Evolutionary conservation across 495 filamentous ascomycete genomes (phyloP), one percentile per base, ranked within the genome.

Genomic region (Copromyces sp.): DNA sequence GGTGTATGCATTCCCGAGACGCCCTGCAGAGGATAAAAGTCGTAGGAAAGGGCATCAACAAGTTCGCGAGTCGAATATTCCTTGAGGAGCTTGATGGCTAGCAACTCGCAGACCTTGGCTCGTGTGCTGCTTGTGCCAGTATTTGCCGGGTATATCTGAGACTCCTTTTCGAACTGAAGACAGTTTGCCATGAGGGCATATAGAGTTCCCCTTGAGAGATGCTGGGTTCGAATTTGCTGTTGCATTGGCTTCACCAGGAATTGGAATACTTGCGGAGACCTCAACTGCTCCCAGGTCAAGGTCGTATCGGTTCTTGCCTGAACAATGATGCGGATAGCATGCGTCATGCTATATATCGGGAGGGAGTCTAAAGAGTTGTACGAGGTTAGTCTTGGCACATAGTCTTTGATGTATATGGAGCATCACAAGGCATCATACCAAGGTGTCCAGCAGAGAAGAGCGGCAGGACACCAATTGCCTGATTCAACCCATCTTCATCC

Each of bases 141-240:
- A 76, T 92, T 97, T 44, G 91, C 93, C 1, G 92, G 93, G 77
- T 94, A 91, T 70, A 89, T 74, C 47, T 94, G 90, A 20, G 88
- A 87, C 80, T 98, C 95, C 81, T 95, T 97, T 74, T 88, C 86
- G 82, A 97, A 98, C 80, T 97, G 95, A 40, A 97, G 84, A 75
- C 93, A 94, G 78, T 98, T 98, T 32, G 93, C 93, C 87, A 97
- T 90, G 73, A 98, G 81, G 4, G 93, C 92, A 82, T 96, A 98
- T 41, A 97, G 79, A 3, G 93, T 95, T 12, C 91, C 95, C 47
- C 91, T 89, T 16, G 91, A 93, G 75, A 97, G 93, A 80, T 96
- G 92, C 24, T 90, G 88, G 32, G 85, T 86, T 70, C 89, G 88
- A 44, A 97, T 92, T 76, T 94, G 91, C 74, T 94, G 92, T 80